phyloP scores from a whole-genome alignment of 75 land plant genomes.

The Selaginella tamariscina region DNA sequence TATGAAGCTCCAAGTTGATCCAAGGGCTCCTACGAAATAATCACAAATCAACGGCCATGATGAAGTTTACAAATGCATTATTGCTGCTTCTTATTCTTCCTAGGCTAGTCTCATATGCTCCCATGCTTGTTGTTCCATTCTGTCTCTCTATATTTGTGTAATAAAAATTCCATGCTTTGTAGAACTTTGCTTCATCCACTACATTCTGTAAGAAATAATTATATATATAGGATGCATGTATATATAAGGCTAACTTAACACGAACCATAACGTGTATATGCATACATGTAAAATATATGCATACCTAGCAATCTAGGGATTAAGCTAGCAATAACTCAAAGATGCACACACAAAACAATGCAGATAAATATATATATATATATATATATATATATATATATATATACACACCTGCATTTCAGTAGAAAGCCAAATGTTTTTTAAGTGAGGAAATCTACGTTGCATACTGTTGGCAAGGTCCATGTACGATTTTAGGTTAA shows the following conservation, averaged over 20 bases:
- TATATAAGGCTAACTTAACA: no score
- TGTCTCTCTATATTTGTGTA: neutral
- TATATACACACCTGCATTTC: slow-evolving; percentile 7
- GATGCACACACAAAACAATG: no score
- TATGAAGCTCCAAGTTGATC: slow-evolving; percentile 2
- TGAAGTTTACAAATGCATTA: slow-evolving; percentile 9
- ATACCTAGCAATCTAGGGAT: no score
- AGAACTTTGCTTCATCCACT: neutral
- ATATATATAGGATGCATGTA: neutral
- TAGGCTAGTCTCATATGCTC: neutral
- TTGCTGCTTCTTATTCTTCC: neutral
- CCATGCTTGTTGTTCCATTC: neutral
- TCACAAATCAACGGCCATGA: slow-evolving; percentile 5
- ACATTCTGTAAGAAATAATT: no score
- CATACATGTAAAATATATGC: no score
- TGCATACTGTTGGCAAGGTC: neutral
- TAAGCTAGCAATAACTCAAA: no score
- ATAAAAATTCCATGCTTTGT: neutral
- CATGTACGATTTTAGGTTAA: slow-evolving; percentile 10
- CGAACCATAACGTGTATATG: no score
- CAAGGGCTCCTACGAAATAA: slow-evolving; percentile 3
- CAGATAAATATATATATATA: neutral
- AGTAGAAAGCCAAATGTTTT: slow-evolving; percentile 5
- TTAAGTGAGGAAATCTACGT: neutral
- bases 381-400: neutral